Base-by-base conservation (phyloP, 192 early-diverging fungal genomes). In the Coemansia asiatica region DNA sequence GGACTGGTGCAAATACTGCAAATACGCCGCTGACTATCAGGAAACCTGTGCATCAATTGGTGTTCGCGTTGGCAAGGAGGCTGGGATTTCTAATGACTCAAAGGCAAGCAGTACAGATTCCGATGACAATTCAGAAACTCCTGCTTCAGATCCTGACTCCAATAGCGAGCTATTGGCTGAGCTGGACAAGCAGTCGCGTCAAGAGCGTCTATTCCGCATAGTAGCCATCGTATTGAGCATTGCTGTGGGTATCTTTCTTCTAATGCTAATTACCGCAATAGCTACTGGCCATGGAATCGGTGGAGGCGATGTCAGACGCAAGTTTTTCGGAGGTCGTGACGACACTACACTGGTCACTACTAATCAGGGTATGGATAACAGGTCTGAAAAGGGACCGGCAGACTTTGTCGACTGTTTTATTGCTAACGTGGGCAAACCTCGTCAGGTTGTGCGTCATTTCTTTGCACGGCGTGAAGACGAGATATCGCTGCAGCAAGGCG, bases 401-500 rank as follows among this genome's bases (percentile, higher is more conserved):
- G 72, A 78, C 28, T 77, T 78, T 64, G 75, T 78, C 19, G 76
- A 79, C 57, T 72, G 66, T 58, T 83, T 83, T 66, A 47, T 83
- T 19, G 44, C 58, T 21, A 59, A 57, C 0, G 81, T 79, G 3
- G 76, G 76, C 27, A 74, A 79, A 68, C 64, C 73, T 22, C 76
- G 76, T 25, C 56, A 61, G 8, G 87, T 85, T 16, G 48, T 88
- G 1, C 67, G 86, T 56, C 79, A 88, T 54, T 92, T 91, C 60
- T 84, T 85, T 49, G 74, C 91, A 0, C 84, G 86, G 56, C 84
- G 90, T 58, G 84, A 83, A 18, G 93, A 94, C 76, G 93, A 95
- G 78, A 76, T 95, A 54, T 83, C 83, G 48, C 72, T 95, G 25
- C 72, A 83, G n/a, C 62, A 73, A 6, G 90, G 88, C 57, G 93